phyloP scores from a whole-genome alignment of 148 eudicot genomes.

The Silene conica region DNA sequence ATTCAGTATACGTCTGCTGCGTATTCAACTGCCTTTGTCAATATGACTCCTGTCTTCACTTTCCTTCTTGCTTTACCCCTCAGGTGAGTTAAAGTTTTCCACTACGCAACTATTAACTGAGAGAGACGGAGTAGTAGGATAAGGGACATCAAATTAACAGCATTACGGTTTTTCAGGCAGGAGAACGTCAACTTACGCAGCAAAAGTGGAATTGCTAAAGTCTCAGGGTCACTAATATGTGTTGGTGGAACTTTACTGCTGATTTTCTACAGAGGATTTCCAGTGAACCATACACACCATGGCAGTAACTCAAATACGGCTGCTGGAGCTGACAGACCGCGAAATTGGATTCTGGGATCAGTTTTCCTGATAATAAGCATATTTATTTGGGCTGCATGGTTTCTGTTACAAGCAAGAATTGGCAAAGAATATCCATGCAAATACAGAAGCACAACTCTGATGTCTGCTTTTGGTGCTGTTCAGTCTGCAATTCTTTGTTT shows the following conservation, averaged over 20 bases:
- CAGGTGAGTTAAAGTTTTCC: conserved; percentile 33
- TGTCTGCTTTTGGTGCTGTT: conserved; percentile 56
- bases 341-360: conserved; percentile 44
- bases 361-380: conserved; percentile 39
- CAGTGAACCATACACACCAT: conserved; percentile 25
- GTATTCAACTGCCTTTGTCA: conserved; percentile 56
- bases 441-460: conserved; percentile 57
- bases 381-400: conserved; percentile 70
- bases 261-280: conserved; percentile 56
- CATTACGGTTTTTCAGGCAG: conserved; percentile 7
- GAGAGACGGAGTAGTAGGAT: not conserved
- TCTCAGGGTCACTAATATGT: conserved; percentile 49
- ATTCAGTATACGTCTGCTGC: conserved; percentile 61
- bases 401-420: conserved; percentile 57
- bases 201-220: conserved; percentile 61
- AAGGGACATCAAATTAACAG: not conserved
- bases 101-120: not conserved
- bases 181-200: conserved; percentile 52
- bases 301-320: conserved; percentile 14
- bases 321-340: conserved; percentile 11
- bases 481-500: conserved; percentile 51
- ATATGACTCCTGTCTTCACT: conserved; percentile 57
- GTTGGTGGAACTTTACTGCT: conserved; percentile 47
- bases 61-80: conserved; percentile 60
- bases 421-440: conserved; percentile 49